A percentile compares a stretch with the other conserved stretches of the same genome.
Conservation (phyloP, 1,284 basidiomycete species). For the Apiotrichum sp. region DNA sequence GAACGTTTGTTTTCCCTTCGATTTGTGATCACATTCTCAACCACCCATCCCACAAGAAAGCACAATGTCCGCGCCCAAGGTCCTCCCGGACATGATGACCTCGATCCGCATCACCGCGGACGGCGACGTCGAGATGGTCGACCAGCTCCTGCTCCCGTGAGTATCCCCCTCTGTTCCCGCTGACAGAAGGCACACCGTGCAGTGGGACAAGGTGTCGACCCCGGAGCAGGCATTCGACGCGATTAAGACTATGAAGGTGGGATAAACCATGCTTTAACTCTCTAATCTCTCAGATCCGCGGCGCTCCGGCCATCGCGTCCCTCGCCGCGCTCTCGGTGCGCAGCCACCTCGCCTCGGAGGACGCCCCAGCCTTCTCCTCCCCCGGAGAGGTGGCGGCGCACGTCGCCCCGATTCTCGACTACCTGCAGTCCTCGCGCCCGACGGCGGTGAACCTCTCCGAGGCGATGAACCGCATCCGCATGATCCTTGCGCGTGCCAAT, state of each 20-base stretch:
- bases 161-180: constrained; percentile 11
- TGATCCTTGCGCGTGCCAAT: constrained; percentile 40
- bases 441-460: constrained; percentile 88
- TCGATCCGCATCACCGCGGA: constrained; percentile 58
- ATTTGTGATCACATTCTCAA: not conserved
- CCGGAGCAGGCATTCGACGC: constrained; percentile 79
- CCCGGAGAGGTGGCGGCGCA: constrained; percentile 27
- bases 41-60: not conserved
- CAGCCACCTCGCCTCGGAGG: constrained; percentile 47
- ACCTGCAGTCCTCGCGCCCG: constrained; percentile 76
- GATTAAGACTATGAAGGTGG: constrained; percentile 84
- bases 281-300: constrained; percentile 61
- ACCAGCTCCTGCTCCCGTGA: constrained; percentile 72
- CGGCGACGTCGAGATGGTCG: constrained; percentile 70
- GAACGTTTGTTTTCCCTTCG: not conserved
- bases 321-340: constrained; percentile 75
- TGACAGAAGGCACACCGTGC: constrained; percentile 56
- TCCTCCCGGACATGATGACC: constrained; percentile 48
- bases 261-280: too few species aligned
- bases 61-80: constrained; percentile 15
- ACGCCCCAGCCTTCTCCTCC: constrained; percentile 18
- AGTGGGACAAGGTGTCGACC: constrained; percentile 64
- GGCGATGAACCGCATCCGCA: constrained; percentile 65
- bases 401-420: constrained; percentile 55
- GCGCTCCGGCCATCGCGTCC: constrained; percentile 89